Conservation (phyloP, 2,329 filamentous ascomycete species). For the Elsinoe ampelina region DNA sequence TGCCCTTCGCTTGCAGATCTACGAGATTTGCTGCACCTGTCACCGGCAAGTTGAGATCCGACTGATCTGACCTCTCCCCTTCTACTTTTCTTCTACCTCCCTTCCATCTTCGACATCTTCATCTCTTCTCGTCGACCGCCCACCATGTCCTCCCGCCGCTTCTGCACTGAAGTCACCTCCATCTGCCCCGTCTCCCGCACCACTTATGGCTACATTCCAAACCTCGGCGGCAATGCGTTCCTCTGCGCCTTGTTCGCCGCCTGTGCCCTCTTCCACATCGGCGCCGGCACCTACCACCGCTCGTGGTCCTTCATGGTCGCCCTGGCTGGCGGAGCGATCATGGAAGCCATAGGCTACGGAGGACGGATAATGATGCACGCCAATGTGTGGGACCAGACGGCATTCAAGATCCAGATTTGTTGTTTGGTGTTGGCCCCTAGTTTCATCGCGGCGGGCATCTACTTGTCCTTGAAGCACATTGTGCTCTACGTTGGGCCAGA, state of each 20-base stretch:
- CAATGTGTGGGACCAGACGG: conserved; percentile 32
- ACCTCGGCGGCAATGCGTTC: conserved; percentile 31
- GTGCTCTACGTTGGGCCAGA: conserved; percentile 35
- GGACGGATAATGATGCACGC: conserved; percentile 34
- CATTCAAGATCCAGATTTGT: conserved; percentile 36
- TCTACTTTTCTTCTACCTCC: conserved; percentile 10
- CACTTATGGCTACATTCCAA: conserved; percentile 33
- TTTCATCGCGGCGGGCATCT: conserved; percentile 39
- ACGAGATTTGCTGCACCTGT: not conserved
- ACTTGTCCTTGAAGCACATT: conserved; percentile 40
- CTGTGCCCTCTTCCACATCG: conserved; percentile 27
- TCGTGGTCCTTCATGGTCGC: conserved; percentile 34
- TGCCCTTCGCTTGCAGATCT: too few relatives aligned
- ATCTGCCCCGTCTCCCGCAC: conserved; percentile 18
- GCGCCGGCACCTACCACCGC: conserved; percentile 27
- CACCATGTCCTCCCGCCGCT: conserved; percentile 3
- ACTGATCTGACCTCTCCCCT: not conserved
- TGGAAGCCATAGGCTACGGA: conserved; percentile 36
- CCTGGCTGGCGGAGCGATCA: conserved; percentile 31
- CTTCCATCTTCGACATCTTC: not conserved
- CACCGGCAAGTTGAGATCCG: conserved; percentile 10
- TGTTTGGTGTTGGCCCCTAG: conserved; percentile 36
- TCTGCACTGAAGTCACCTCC: conserved; percentile 2
- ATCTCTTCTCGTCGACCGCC: not conserved
- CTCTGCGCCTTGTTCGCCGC: conserved; percentile 31